These are phyloP conservation scores for Sporobolomyces phaffii DNA, from an alignment of 768 basidiomycete species.

Conservation along the genomic window DNA sequence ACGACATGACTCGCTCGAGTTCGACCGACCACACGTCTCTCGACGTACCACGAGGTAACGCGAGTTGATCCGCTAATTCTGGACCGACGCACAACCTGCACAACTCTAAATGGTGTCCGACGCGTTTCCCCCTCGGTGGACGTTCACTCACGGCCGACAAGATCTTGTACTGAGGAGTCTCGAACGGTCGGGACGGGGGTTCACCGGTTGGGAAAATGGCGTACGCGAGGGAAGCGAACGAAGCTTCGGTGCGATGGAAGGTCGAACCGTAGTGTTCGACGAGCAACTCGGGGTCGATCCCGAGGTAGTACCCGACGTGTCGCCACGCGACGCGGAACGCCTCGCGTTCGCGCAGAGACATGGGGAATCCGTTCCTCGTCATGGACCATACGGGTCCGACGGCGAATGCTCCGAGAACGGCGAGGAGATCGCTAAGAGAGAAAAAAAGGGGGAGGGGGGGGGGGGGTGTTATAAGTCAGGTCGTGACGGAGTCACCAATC, in stretches of 20 bases:
- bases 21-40: conserved; percentile 9
- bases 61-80: conserved; percentile 42
- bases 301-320: conserved; percentile 47
- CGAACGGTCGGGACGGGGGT: conserved; percentile 25
- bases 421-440: conserved; percentile 41
- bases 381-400: conserved; percentile 46
- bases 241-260: conserved; percentile 28
- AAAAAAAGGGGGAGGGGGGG: no score
- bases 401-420: conserved; percentile 45
- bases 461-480: no score
- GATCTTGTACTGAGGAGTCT: conserved; percentile 43
- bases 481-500: no score
- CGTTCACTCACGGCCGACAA: conserved; percentile 41
- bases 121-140: conserved; percentile 36
- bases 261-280: conserved; percentile 33
- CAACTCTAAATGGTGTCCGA: conserved; percentile 40
- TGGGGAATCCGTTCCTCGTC: conserved; percentile 37
- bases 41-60: conserved; percentile 34
- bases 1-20: conserved; percentile 7
- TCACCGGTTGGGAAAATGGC: conserved; percentile 40
- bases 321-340: conserved; percentile 44
- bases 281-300: conserved; percentile 41
- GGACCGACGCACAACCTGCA: conserved; percentile 43
- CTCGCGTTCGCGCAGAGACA: conserved; percentile 38
- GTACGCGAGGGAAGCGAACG: conserved; percentile 44